Conservation (phyloP, 2,329 filamentous ascomycete species). For the Diaporthe velutina region DNA sequence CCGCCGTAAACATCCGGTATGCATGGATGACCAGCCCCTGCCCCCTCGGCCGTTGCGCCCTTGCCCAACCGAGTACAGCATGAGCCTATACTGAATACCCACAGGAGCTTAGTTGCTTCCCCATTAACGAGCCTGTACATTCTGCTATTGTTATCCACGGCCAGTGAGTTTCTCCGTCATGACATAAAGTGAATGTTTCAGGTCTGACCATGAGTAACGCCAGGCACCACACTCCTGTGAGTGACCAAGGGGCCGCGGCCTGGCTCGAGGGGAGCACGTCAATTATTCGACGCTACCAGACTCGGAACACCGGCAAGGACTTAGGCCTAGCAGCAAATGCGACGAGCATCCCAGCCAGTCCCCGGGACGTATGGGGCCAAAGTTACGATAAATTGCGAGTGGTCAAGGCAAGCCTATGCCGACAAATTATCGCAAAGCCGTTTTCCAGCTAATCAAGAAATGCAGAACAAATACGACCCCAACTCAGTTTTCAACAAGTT, state of each 20-base stretch:
- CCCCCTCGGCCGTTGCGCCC: background rate
- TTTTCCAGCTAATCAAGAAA: background rate
- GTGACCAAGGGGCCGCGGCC: background rate
- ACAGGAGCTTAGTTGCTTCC: background rate
- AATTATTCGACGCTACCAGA: background rate
- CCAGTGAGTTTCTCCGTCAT: background rate
- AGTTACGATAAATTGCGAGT: background rate
- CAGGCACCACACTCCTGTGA: background rate
- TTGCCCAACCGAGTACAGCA: background rate
- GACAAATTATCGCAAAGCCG: too few relatives aligned
- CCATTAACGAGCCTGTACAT: background rate
- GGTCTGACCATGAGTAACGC: background rate
- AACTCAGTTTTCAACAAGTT: background rate
- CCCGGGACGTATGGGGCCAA: background rate
- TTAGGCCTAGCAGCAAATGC: background rate
- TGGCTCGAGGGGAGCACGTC: background rate
- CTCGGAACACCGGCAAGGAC: background rate
- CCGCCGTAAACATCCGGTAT: background rate
- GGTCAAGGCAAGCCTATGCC: background rate
- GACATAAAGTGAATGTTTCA: background rate
- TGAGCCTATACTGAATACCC: background rate
- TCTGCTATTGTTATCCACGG: background rate
- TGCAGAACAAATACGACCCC: background rate
- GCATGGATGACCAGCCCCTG: background rate
- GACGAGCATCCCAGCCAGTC: background rate